Evolutionary conservation across 768 basidiomycete genomes (phyloP).

Genomic region (Asterophora lycoperdoides): DNA sequence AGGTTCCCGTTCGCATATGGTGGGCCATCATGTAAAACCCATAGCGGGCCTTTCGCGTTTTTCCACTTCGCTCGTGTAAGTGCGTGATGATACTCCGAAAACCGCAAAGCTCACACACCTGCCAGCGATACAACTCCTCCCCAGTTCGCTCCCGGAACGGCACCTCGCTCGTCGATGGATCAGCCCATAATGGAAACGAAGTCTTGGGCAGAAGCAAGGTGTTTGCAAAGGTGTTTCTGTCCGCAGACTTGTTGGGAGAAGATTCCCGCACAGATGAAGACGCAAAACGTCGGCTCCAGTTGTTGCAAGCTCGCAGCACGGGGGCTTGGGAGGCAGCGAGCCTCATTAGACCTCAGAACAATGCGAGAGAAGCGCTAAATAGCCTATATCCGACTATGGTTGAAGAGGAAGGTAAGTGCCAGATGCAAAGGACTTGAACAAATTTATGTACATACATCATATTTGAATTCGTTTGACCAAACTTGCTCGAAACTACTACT

Average conservation of each 20-base stretch:
- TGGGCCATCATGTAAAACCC: slow-evolving; percentile 92
- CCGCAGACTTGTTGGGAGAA: slow-evolving; percentile 10
- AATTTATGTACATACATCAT: no score
- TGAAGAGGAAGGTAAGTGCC: no score
- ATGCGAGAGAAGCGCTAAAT: no score
- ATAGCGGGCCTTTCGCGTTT: slow-evolving; percentile 62
- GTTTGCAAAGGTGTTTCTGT: slow-evolving; percentile 40
- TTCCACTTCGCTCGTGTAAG: slow-evolving; percentile 43
- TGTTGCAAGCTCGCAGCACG: background rate
- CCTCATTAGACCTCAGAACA: slow-evolving; percentile 5
- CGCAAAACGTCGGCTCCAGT: slow-evolving; percentile 11
- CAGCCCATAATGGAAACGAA: slow-evolving; percentile 65
- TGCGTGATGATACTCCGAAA: background rate
- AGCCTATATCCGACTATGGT: no score
- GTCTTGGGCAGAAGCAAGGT: slow-evolving; percentile 85
- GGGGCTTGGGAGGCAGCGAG: background rate
- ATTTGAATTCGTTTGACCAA: no score
- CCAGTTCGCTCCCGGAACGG: slow-evolving; percentile 60
- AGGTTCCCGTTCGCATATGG: slow-evolving; percentile 97
- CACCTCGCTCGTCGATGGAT: slow-evolving; percentile 59
- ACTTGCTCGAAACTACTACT: no score
- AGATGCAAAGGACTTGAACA: no score
- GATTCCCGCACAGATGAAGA: slow-evolving; percentile 1
- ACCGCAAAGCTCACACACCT: slow-evolving; percentile 43
- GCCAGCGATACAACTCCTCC: slow-evolving; percentile 73